Conservation (phyloP, 2,329 filamentous ascomycete species). For the Escovopsis sp. region DNA sequence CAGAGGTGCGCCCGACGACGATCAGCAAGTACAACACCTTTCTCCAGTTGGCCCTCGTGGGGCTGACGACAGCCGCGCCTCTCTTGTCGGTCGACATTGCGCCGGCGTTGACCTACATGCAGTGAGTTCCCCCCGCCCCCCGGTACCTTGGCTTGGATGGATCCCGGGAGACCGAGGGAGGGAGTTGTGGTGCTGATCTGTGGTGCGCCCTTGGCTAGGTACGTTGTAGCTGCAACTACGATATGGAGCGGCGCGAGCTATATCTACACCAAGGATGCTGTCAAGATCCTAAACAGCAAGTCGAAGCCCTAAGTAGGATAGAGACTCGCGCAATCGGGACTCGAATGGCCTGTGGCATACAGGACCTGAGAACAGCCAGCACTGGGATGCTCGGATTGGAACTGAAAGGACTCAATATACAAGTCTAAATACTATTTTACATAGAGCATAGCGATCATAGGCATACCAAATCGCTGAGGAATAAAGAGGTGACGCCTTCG, state of each 20-base stretch:
- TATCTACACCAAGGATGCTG: slow-evolving; percentile 76
- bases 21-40: slow-evolving; percentile 92
- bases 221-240: slow-evolving; percentile 76
- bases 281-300: slow-evolving; percentile 54
- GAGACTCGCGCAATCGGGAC: no score
- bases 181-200: slow-evolving; percentile 1
- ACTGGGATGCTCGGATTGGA: no score
- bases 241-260: slow-evolving; percentile 92
- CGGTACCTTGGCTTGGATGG: not conserved
- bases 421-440: no score
- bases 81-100: slow-evolving; percentile 48
- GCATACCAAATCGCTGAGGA: no score
- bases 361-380: no score
- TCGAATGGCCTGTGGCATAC: not conserved
- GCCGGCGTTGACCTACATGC: slow-evolving; percentile 42
- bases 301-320: slow-evolving; percentile 4
- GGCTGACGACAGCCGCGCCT: slow-evolving; percentile 67
- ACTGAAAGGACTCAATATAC: no score
- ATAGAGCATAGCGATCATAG: no score
- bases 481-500: not conserved
- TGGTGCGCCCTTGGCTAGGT: slow-evolving; percentile 33
- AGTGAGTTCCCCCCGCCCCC: slow-evolving; percentile 32
- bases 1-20: slow-evolving; percentile 68
- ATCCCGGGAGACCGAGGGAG: not conserved
- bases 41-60: slow-evolving; percentile 75